A percentile compares a stretch with the other conserved stretches of the same genome.
phyloP scores from a whole-genome alignment of 495 filamentous ascomycete genomes.

The Hypoxylon subgilvum region DNA sequence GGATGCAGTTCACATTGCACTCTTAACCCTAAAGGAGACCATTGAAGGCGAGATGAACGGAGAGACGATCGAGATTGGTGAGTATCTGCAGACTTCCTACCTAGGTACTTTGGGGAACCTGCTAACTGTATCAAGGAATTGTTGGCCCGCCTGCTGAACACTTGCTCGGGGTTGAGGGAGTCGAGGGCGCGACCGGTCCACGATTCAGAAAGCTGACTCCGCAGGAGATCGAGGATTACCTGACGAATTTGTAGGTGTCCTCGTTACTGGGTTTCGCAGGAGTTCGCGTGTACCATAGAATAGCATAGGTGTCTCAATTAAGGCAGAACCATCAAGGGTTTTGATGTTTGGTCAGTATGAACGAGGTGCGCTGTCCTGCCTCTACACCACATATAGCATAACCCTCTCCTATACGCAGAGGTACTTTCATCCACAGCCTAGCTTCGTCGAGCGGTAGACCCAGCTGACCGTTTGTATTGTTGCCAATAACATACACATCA shows the following conservation, averaged over 20 bases:
- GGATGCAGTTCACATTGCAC: constrained; percentile 97
- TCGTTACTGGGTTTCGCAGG: constrained; percentile 23
- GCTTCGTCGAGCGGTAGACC: constrained; percentile 46
- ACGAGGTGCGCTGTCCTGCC: constrained; percentile 55
- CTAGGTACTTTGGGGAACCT: constrained; percentile 5
- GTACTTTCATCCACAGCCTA: constrained; percentile 44
- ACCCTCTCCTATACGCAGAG: constrained; percentile 34
- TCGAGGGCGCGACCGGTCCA: constrained; percentile 86
- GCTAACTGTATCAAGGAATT: constrained; percentile 70
- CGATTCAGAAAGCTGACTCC: constrained; percentile 95
- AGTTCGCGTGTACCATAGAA: constrained; percentile 49
- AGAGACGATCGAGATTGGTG: constrained; percentile 98
- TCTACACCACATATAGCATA: constrained; percentile 46
- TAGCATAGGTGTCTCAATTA: constrained; percentile 48
- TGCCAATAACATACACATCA: constrained; percentile 62
- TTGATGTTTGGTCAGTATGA: constrained; percentile 44
- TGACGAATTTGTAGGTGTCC: constrained; percentile 84
- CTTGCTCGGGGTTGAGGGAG: constrained; percentile 89
- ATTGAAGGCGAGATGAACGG: constrained; percentile 99
- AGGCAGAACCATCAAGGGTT: constrained; percentile 30
- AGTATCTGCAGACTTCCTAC: constrained; percentile 39
- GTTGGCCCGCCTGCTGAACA: constrained; percentile 93
- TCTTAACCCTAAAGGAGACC: constrained; percentile 97
- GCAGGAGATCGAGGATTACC: constrained; percentile 97
- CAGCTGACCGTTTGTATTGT: constrained; percentile 64